Evolutionary conservation across 192 early-diverging fungal species (phyloP), one percentile per base, ranked within the genome.

Genomic region (Backusella circina): DNA sequence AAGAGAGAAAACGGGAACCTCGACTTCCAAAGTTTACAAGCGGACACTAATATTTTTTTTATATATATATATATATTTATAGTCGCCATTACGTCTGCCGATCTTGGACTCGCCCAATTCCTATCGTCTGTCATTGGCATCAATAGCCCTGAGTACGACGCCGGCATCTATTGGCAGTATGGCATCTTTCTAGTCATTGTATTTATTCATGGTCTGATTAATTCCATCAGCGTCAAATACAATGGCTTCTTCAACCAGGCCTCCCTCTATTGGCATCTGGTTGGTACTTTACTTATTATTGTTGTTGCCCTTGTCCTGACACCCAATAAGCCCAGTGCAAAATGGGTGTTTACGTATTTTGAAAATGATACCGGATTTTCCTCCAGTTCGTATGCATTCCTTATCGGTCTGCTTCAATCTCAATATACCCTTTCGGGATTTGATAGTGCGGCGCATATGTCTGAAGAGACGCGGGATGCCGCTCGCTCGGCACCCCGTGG

Each of bases 341-440:
- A 68, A 54, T 89, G 83, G 69, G 88, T 89, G 70, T 87, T 89
- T 71, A 83, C 84, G 0, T 73, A 74, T 31, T 87, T 87, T 79
- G 75, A 85, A 61, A 89, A 89, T 78, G 77, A 85, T 67, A 87
- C 88, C 1, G 88, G 88, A 4, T 89, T 86, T 69, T 76, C 75
- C 0, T 81, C 79, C 13, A 82, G 75, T 72, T 80, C 80, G 12
- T 89, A 89, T 67, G 85, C 82, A 41, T 85, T 87, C 44, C 79
- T 86, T 61, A 74, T 89, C 30, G 88, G 86, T 26, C 70, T 89
- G 5, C 72, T 89, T 3, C 84, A 85, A 64, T 86, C 82, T 35
- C 86, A 86, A 71, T 89, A 87, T 73, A 89, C 88, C 7, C 79
- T 89, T 21, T 89, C 88, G 2, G 88, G 88, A 39, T 89, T 85